phyloP scores from a whole-genome alignment of 2,329 filamentous ascomycete genomes.

The Sporothrix mexicana region DNA sequence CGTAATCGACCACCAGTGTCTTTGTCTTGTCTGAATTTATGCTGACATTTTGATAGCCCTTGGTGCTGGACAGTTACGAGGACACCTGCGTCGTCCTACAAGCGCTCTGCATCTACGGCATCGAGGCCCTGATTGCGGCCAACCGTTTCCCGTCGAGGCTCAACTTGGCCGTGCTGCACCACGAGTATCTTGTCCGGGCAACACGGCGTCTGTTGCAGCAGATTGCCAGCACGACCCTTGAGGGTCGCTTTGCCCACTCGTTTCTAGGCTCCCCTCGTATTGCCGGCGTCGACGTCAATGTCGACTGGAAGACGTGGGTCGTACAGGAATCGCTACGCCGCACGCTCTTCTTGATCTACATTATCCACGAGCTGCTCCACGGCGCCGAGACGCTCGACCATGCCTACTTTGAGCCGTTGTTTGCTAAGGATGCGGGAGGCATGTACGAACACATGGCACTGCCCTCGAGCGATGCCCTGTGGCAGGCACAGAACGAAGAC shows the following conservation, averaged over 20 bases:
- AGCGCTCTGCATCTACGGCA: constrained; percentile 23
- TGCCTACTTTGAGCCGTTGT: constrained; percentile 21
- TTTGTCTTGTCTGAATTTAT: background rate
- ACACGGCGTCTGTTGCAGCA: constrained; percentile 14
- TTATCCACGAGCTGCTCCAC: constrained; percentile 21
- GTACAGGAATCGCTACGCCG: constrained; percentile 13
- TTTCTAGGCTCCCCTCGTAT: background rate
- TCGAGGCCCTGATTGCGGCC: constrained; percentile 20
- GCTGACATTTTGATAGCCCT: background rate
- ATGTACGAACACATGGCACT: constrained; percentile 1
- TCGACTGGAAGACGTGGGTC: constrained; percentile 22
- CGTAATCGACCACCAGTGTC: background rate
- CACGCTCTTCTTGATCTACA: constrained; percentile 6
- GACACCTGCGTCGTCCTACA: constrained; percentile 8
- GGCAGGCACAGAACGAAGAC: background rate
- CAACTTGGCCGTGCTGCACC: constrained; percentile 17
- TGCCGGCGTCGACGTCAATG: background rate
- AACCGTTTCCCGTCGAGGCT: constrained; percentile 16
- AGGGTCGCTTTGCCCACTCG: background rate
- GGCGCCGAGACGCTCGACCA: constrained; percentile 22
- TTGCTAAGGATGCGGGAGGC: background rate
- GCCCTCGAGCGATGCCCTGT: background rate
- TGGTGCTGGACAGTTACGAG: background rate
- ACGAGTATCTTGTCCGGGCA: constrained; percentile 17
- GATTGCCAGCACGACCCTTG: background rate